phyloP scores from a whole-genome alignment of 768 basidiomycete genomes.

The Mycena sanguinolenta region DNA sequence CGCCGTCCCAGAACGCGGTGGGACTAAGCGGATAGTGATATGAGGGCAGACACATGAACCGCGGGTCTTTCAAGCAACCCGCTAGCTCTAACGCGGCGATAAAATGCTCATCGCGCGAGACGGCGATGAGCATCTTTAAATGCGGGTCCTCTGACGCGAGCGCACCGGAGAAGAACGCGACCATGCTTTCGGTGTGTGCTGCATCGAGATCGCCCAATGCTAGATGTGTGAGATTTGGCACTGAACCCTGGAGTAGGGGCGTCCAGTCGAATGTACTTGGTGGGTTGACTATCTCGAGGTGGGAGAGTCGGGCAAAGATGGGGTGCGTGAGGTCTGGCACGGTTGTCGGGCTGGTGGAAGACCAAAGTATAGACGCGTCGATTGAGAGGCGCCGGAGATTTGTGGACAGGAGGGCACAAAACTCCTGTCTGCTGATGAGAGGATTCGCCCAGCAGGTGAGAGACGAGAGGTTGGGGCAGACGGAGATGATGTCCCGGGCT shows the following conservation, averaged over 20 bases:
- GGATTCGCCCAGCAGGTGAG: conserved; percentile 47
- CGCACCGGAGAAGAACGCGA: conserved; percentile 37
- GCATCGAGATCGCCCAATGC: conserved; percentile 45
- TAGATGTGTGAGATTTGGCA: conserved; percentile 50
- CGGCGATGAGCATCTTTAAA: conserved; percentile 43
- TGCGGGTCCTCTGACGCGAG: conserved; percentile 36
- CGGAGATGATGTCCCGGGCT: conserved; percentile 40
- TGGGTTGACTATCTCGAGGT: conserved; percentile 42
- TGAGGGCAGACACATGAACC: conserved; percentile 43
- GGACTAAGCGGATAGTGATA: conserved; percentile 41
- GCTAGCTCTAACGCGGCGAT: conserved; percentile 32
- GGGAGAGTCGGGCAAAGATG: conserved; percentile 32
- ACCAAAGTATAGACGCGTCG: conserved; percentile 25
- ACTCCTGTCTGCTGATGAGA: conserved; percentile 19
- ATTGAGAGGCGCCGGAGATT: conserved; percentile 24
- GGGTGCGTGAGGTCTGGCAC: conserved; percentile 24
- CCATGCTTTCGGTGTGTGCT: conserved; percentile 32
- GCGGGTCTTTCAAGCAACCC: conserved; percentile 40
- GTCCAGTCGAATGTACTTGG: conserved; percentile 44
- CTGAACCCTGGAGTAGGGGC: conserved; percentile 34
- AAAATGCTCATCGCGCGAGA: conserved; percentile 42
- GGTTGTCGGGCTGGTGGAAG: not conserved
- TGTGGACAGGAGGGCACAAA: conserved; percentile 17
- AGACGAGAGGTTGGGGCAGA: conserved; percentile 43
- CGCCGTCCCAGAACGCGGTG: conserved; percentile 43